Evolutionary conservation across 2,329 filamentous ascomycete genomes (phyloP).

Genomic region (Penicillium digitatum): DNA sequence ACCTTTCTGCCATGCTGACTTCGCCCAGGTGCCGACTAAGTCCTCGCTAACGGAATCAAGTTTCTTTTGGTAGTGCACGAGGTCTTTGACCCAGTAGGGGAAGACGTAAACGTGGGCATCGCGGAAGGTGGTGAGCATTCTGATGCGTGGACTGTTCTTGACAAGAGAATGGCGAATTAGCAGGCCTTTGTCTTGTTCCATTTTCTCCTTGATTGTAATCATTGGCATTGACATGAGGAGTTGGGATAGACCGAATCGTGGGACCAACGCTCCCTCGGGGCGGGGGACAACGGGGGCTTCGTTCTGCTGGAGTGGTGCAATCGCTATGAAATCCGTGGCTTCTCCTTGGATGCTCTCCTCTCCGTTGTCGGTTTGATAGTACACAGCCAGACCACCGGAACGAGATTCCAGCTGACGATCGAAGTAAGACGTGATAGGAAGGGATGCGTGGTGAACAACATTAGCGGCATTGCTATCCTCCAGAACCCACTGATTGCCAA

Average conservation of each 20-base stretch:
- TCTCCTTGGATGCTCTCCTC: background rate
- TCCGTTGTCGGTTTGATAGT: background rate
- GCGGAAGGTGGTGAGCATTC: background rate
- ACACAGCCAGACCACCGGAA: background rate
- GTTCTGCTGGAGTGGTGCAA: background rate
- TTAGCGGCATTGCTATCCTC: background rate
- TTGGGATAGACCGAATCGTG: background rate
- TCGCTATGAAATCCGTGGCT: background rate
- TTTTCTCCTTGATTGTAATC: conserved; percentile 1
- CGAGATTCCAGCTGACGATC: background rate
- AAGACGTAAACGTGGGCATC: conserved; percentile 6
- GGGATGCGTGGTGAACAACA: background rate
- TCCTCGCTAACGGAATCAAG: conserved; percentile 1
- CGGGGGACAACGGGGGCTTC: background rate
- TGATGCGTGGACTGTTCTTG: background rate
- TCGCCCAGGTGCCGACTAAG: background rate
- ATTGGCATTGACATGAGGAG: conserved; percentile 2
- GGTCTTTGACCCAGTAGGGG: background rate
- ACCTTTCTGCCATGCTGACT: conserved; percentile 1
- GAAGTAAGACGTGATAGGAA: background rate
- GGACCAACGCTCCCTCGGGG: background rate
- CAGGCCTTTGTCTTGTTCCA: background rate
- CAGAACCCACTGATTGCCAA: background rate
- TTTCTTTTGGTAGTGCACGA: background rate
- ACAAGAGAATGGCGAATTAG: background rate